Evolutionary conservation across 192 early-diverging fungal genomes (phyloP).

Genomic region (Neocallimastix lanati): DNA sequence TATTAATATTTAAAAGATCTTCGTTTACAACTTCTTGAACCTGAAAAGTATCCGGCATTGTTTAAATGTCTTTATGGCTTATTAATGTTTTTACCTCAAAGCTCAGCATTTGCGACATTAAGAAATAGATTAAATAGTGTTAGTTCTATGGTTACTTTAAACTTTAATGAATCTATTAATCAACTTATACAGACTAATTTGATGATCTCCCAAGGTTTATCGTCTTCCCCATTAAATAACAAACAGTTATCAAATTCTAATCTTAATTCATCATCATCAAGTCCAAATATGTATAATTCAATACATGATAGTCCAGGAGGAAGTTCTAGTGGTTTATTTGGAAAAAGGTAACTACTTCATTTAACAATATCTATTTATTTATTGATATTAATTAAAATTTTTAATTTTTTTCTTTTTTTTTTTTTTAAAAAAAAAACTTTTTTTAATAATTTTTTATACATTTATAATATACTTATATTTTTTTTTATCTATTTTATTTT

Average conservation of each 20-base stretch:
- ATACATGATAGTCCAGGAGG: not conserved
- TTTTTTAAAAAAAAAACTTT: not conserved
- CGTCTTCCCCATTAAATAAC: not conserved
- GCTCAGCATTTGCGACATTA: constrained; percentile 84
- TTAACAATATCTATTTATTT: too few species aligned
- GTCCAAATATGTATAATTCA: not conserved
- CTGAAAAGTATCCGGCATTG: constrained; percentile 69
- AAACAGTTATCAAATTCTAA: not conserved
- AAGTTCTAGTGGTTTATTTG: not conserved
- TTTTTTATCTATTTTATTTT: not conserved
- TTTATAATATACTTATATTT: constrained; percentile 4
- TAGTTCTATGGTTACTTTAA: constrained; percentile 40
- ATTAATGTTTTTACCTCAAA: constrained; percentile 93
- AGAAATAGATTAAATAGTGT: constrained; percentile 84
- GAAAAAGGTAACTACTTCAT: not conserved
- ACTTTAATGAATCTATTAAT: constrained; percentile 18
- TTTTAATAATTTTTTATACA: not conserved
- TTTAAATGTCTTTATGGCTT: constrained; percentile 88
- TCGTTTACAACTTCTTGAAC: constrained; percentile 83
- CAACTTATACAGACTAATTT: constrained; percentile 16
- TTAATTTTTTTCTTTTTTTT: too few species aligned
- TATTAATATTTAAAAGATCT: too few species aligned
- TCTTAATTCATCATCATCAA: not conserved
- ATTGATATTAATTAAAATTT: too few species aligned
- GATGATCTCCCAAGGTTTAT: not conserved